A percentile compares a stretch with the other conserved stretches of the same genome.
These are phyloP conservation scores for Lanmaoa pseudosensibilis DNA, from an alignment of 768 basidiomycete species.

Conservation along the genomic window DNA sequence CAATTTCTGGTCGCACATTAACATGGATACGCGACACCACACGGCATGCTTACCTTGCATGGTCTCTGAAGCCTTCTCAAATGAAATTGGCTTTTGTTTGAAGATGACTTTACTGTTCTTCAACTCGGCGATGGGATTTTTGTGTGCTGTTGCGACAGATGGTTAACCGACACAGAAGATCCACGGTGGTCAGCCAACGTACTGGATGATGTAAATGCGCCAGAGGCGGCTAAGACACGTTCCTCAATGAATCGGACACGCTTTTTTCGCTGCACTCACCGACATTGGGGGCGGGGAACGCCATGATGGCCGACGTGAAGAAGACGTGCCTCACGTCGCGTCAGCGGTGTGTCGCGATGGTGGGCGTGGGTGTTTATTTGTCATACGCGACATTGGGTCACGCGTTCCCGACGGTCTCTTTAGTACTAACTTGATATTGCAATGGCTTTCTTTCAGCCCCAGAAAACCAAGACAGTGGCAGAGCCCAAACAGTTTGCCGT, in stretches of 20 bases:
- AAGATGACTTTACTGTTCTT: conserved; percentile 77
- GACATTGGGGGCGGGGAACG: conserved; percentile 7
- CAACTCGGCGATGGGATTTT: conserved; percentile 53
- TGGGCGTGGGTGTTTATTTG: conserved; percentile 32
- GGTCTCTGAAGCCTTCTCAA: conserved; percentile 80
- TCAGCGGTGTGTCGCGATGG: conserved; percentile 17
- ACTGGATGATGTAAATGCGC: conserved; percentile 17
- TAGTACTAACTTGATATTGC: neutral
- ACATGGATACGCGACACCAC: neutral
- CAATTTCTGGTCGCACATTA: conserved; percentile 53
- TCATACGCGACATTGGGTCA: conserved; percentile 42
- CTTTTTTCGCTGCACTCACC: conserved; percentile 16
- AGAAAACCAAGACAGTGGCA: conserved; percentile 40
- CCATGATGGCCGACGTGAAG: conserved; percentile 25
- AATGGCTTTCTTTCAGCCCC: conserved; percentile 70
- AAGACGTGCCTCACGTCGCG: conserved; percentile 17
- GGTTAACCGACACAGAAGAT: neutral
- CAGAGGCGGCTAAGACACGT: conserved; percentile 11
- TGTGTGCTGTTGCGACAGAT: conserved; percentile 37
- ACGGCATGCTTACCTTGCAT: conserved; percentile 60
- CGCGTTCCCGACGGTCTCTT: conserved; percentile 47
- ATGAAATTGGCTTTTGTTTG: conserved; percentile 70
- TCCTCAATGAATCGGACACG: conserved; percentile 6
- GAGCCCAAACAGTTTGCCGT: conserved; percentile 48
- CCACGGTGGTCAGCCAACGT: conserved; percentile 1